These are phyloP conservation scores for Datura wrightii DNA, from an alignment of 257 asterid genomes.

Conservation along the genomic window DNA sequence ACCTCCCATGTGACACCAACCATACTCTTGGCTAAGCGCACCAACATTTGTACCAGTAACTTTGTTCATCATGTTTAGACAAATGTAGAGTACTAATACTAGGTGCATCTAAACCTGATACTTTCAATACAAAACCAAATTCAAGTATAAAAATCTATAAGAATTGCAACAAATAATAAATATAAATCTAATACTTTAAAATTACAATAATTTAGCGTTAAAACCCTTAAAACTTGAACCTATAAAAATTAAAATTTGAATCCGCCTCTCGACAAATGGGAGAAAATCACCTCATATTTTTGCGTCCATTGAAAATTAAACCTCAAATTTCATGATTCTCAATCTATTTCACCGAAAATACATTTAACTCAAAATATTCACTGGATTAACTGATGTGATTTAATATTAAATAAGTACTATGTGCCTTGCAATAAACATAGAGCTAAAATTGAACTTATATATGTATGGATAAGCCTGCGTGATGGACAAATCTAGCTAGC, in stretches of 20 bases:
- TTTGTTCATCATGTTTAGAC: not conserved
- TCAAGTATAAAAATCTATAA: not conserved
- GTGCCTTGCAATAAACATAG: slow-evolving; percentile 7
- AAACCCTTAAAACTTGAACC: too few relatives aligned
- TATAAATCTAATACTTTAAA: too few relatives aligned
- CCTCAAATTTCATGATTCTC: not conserved
- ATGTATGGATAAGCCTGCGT: slow-evolving; percentile 26
- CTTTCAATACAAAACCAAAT: not conserved
- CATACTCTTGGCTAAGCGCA: too few relatives aligned
- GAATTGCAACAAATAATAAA: not conserved
- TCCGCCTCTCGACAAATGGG: not conserved
- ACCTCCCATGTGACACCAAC: too few relatives aligned
- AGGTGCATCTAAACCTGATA: not conserved
- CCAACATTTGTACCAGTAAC: not conserved
- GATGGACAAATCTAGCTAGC: slow-evolving; percentile 37
- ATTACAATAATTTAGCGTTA: too few relatives aligned
- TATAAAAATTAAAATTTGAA: not conserved
- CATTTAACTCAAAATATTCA: too few relatives aligned
- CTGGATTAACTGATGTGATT: not conserved
- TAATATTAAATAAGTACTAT: not conserved
- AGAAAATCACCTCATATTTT: not conserved
- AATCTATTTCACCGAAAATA: not conserved
- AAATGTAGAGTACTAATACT: not conserved
- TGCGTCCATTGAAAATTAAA: not conserved
- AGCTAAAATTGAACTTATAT: not conserved